Percentiles rank a stretch among this genome's conserved stretches.
These are phyloP conservation scores for Borealophlyctis nickersoniae DNA, from an alignment of 192 early-diverging fungal genomes.

Conservation along the genomic window DNA sequence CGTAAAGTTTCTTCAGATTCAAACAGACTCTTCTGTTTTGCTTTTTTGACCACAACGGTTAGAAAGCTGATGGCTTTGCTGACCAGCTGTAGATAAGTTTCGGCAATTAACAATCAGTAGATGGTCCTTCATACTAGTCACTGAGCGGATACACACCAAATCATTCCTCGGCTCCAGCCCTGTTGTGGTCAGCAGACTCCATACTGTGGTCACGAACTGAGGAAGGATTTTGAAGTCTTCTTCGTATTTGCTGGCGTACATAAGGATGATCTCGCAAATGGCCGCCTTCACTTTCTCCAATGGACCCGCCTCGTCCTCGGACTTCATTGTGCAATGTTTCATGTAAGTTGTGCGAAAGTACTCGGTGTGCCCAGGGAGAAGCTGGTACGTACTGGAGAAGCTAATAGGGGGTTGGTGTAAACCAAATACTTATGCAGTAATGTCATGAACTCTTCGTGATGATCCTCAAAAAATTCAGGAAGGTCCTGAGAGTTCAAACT, in stretches of 20 bases:
- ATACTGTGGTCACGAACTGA: constrained; percentile 84
- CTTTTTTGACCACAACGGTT: constrained; percentile 78
- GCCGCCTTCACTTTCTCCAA: constrained; percentile 87
- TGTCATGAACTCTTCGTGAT: constrained; percentile 76
- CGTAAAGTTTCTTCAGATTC: constrained; percentile 63
- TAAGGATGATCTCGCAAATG: constrained; percentile 89
- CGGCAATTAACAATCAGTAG: no score
- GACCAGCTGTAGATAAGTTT: constrained; percentile 67
- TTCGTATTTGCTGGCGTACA: constrained; percentile 88
- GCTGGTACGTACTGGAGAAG: constrained; percentile 45
- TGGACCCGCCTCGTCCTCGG: constrained; percentile 75
- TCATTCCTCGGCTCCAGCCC: constrained; percentile 77
- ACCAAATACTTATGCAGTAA: constrained; percentile 85
- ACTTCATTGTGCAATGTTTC: not conserved
- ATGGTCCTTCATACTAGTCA: not conserved
- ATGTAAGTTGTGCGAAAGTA: not conserved
- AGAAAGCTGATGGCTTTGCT: constrained; percentile 88
- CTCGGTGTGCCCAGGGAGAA: not conserved
- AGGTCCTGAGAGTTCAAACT: constrained; percentile 95
- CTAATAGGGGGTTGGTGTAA: constrained; percentile 73
- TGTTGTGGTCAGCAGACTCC: constrained; percentile 77
- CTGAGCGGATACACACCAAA: constrained; percentile 39
- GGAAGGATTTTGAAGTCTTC: constrained; percentile 81
- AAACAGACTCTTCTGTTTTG: constrained; percentile 73
- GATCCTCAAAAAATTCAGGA: constrained; percentile 95